Conservation (phyloP, 306 rosid genomes). For the Dalbergia cochinchinensis region DNA sequence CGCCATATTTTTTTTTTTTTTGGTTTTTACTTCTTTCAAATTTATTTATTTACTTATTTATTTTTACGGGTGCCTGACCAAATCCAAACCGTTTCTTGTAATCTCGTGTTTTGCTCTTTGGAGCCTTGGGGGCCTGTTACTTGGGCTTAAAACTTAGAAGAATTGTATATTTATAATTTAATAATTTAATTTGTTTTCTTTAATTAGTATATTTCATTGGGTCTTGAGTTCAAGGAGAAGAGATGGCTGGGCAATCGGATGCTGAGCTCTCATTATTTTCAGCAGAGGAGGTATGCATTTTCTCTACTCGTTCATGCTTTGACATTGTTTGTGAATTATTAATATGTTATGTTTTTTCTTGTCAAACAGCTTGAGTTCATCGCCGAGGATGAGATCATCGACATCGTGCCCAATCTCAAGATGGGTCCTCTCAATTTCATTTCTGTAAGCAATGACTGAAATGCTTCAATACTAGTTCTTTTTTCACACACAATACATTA, state of each 20-base stretch:
- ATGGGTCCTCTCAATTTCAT: conserved; percentile 83
- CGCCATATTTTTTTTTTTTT: too few relatives aligned
- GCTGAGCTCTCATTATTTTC: conserved; percentile 56
- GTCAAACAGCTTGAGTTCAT: conserved; percentile 77
- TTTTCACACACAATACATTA: not conserved
- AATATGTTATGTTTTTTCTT: conserved; percentile 27
- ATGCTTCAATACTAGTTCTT: not conserved
- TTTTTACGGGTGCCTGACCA: too few relatives aligned
- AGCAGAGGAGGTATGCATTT: conserved; percentile 54
- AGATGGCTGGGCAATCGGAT: conserved; percentile 60
- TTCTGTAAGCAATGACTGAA: conserved; percentile 57
- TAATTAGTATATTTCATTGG: conserved; percentile 2
- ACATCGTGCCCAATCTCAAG: conserved; percentile 84
- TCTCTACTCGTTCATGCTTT: not conserved
- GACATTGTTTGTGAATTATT: conserved; percentile 15
- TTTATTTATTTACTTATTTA: too few relatives aligned
- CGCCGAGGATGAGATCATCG: conserved; percentile 80
- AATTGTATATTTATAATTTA: not conserved
- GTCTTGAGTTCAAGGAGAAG: conserved; percentile 15
- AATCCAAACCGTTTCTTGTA: too few relatives aligned
- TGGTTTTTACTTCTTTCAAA: too few relatives aligned
- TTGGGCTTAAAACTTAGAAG: too few relatives aligned
- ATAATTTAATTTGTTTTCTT: not conserved
- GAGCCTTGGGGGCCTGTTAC: too few relatives aligned
- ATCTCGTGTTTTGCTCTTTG: too few relatives aligned